Conservation (phyloP, 2,329 filamentous ascomycete species). For the Neopestalotiopsis clavispora region DNA sequence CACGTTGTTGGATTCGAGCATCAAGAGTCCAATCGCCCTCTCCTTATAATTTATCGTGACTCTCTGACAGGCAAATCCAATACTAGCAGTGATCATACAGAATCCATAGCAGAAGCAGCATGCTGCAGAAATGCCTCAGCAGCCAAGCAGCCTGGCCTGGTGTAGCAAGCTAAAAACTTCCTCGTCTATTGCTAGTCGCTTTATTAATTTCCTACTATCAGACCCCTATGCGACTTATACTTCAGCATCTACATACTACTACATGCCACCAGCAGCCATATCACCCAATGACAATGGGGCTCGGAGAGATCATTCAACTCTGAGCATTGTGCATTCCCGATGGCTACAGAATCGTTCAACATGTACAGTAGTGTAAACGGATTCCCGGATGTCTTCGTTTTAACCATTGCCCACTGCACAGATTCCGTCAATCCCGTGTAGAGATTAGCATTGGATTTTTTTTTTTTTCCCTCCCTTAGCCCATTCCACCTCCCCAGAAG, state of each 20-base stretch:
- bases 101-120: too few species aligned
- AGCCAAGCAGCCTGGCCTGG: too few species aligned
- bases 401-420: neutral
- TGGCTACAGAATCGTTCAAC: too few species aligned
- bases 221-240: neutral
- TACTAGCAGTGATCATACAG: too few species aligned
- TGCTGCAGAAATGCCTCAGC: too few species aligned
- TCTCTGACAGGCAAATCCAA: too few species aligned
- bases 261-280: neutral
- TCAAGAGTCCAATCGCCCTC: slow-evolving; percentile 15
- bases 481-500: neutral
- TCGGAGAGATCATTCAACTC: too few species aligned
- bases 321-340: too few species aligned
- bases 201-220: neutral
- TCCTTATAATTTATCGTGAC: neutral
- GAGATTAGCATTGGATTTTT: neutral
- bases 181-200: too few species aligned
- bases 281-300: too few species aligned
- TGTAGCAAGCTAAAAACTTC: too few species aligned
- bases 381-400: neutral
- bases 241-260: neutral
- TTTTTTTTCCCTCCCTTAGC: neutral
- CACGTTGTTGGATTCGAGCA: slow-evolving; percentile 3
- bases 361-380: neutral
- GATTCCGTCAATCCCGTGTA: neutral